Evolutionary conservation across 768 basidiomycete species (phyloP).

Genomic region (Leucosporidium yakuticum): DNA sequence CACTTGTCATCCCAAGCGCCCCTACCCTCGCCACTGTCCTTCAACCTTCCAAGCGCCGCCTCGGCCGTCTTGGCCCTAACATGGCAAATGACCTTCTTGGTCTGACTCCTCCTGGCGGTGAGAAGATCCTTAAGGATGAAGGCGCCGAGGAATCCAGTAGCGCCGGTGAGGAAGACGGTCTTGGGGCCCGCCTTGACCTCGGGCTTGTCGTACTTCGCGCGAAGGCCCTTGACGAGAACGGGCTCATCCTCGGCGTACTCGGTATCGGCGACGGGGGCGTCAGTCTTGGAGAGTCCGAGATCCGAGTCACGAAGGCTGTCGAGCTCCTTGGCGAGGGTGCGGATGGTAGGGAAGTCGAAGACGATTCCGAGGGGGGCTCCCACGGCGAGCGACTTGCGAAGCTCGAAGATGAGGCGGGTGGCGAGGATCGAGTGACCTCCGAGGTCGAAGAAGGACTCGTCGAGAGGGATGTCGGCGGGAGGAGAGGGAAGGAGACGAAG

Average conservation of each 20-base stretch:
- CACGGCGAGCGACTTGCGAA: conserved; percentile 83
- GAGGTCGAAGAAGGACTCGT: conserved; percentile 96
- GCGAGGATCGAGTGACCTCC: conserved; percentile 98
- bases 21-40: conserved; percentile 65
- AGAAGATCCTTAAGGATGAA: conserved; percentile 82
- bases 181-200: conserved; percentile 37
- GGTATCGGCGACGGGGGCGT: conserved; percentile 15
- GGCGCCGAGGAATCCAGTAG: conserved; percentile 92
- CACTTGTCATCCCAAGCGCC: conserved; percentile 85
- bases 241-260: conserved; percentile 78
- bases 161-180: conserved; percentile 90
- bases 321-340: conserved; percentile 66
- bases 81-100: conserved; percentile 85
- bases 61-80: conserved; percentile 64
- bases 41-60: conserved; percentile 63
- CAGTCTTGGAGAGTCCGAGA: conserved; percentile 55
- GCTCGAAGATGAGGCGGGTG: conserved; percentile 92
- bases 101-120: conserved; percentile 50
- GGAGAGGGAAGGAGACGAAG: conserved; percentile 64
- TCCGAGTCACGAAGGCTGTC: conserved; percentile 71
- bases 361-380: conserved; percentile 86
- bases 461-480: conserved; percentile 61
- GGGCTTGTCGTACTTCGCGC: conserved; percentile 52
- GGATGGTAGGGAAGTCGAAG: conserved; percentile 82
- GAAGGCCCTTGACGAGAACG: conserved; percentile 55